These are phyloP conservation scores for Pseudogymnoascus sp. DNA, from an alignment of 2,329 filamentous ascomycete genomes.

Conservation along the genomic window DNA sequence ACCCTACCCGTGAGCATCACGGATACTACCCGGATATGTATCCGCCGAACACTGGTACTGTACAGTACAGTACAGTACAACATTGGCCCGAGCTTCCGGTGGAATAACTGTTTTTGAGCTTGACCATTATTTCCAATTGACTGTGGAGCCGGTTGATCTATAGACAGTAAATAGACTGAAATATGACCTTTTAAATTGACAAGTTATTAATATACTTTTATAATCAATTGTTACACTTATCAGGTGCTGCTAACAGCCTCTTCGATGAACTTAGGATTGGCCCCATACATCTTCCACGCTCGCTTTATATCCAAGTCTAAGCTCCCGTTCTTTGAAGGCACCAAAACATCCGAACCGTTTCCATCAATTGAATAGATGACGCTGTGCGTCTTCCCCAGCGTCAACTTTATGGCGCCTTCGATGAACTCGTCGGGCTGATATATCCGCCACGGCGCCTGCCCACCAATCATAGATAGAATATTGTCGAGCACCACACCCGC, in stretches of 20 bases:
- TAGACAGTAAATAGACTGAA: too few relatives aligned
- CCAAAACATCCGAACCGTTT: background rate
- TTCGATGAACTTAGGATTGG: background rate
- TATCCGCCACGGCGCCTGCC: constrained; percentile 18
- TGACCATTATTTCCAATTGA: too few relatives aligned
- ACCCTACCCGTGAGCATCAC: background rate
- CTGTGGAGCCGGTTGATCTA: too few relatives aligned
- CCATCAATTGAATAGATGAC: background rate
- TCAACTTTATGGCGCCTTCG: constrained; percentile 34
- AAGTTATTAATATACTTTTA: too few relatives aligned
- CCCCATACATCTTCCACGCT: constrained; percentile 18
- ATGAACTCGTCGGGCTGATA: constrained; percentile 28
- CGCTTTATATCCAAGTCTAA: constrained; percentile 16
- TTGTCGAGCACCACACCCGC: constrained; percentile 39
- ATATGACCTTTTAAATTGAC: too few relatives aligned
- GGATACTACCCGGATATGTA: background rate
- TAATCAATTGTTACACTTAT: too few relatives aligned
- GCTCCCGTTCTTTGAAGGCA: background rate
- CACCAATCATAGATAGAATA: constrained; percentile 36
- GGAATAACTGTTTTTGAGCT: too few relatives aligned
- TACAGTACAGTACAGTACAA: too few relatives aligned
- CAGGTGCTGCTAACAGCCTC: background rate
- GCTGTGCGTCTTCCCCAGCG: constrained; percentile 27
- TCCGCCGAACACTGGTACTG: background rate
- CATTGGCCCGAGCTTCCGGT: too few relatives aligned